Evolutionary conservation across 352 stramenopile genomes (phyloP), one percentile per base, ranked within the genome.

Genomic region (Globisporangium parvum): DNA sequence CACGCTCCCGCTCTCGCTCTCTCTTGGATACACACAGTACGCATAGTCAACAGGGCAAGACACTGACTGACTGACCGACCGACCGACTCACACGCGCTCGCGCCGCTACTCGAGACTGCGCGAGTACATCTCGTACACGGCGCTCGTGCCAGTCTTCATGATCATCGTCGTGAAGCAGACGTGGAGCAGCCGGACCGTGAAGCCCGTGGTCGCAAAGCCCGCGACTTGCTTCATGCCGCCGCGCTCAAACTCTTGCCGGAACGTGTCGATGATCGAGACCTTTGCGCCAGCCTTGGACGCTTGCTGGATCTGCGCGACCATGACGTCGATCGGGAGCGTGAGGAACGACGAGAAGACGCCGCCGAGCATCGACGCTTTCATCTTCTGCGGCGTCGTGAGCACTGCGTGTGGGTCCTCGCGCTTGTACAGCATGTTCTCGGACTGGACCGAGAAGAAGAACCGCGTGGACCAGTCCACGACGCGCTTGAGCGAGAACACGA

Each of bases 261-360:
- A 93, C 20, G 80, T 80, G 20, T 82, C 70, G n/a, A 84, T 41
- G 5, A 93, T 70, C 26, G 70, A 82, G 21, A 96, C 88, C 62
- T 91, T 80, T 21, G 80, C 66, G 47, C 85, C 87, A 15, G 88
- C 88, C 70, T 96, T 95, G 59, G 81, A 90, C 20, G 88, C 85
- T 62, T 96, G 80, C 69, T 98, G 92, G 66, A 96, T 97, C 68
- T 97, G 92, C 39, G 91, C 87, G 24, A 97, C 91, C 62, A 97
- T 76, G 21, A 97, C 91, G 62, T 98, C 92, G 53, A 97, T 84
- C 4, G 92, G 92, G 53, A 98, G 71, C 39, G 92, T 98, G 47
- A 80, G 47, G 18, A 93, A 60, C 10, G 87, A 80, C 40, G 77
- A 95, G 50, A 84, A 44, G 6, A 76, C 75, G 47, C 92, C 92